A percentile compares a stretch with the other conserved stretches of the same genome.
Conservation (phyloP, 352 stramenopile genomes). For the Pythium brachiatum region DNA sequence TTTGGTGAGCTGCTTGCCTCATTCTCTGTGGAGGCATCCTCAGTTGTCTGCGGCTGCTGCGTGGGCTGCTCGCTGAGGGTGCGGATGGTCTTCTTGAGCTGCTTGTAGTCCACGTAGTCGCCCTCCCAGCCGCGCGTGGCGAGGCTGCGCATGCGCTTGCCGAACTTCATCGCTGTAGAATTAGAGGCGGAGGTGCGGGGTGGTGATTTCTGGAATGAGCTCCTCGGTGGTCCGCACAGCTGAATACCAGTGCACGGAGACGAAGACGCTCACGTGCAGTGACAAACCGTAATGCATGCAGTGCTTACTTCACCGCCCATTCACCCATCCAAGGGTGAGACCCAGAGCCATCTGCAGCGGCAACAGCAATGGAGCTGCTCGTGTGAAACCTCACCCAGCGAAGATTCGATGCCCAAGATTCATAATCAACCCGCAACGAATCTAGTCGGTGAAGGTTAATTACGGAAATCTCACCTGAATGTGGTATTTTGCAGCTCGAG, state of each 20-base stretch:
- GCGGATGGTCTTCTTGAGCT: conserved; percentile 69
- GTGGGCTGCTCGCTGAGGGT: conserved; percentile 11
- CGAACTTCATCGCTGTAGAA: conserved; percentile 64
- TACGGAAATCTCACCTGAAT: not conserved
- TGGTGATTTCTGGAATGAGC: not conserved
- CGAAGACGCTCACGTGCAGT: not conserved
- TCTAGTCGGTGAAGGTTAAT: not conserved
- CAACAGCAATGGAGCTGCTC: not conserved
- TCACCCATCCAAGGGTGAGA: not conserved
- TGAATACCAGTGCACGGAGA: not conserved
- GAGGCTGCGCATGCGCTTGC: conserved; percentile 75
- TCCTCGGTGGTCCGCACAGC: not conserved
- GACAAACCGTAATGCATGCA: not conserved
- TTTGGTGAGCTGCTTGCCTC: conserved; percentile 18
- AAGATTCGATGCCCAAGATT: not conserved
- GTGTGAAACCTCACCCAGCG: not conserved
- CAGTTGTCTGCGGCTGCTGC: not conserved
- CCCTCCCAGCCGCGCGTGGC: conserved; percentile 49
- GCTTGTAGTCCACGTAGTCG: conserved; percentile 85
- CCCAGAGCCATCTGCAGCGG: not conserved
- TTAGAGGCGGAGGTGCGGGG: not conserved
- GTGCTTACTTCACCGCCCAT: not conserved
- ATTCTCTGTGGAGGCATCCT: not conserved
- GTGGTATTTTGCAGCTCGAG: not conserved
- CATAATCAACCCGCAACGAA: no score